Evolutionary conservation across 139 green algal species (phyloP).

Genomic region (Chlorella vulgaris): DNA sequence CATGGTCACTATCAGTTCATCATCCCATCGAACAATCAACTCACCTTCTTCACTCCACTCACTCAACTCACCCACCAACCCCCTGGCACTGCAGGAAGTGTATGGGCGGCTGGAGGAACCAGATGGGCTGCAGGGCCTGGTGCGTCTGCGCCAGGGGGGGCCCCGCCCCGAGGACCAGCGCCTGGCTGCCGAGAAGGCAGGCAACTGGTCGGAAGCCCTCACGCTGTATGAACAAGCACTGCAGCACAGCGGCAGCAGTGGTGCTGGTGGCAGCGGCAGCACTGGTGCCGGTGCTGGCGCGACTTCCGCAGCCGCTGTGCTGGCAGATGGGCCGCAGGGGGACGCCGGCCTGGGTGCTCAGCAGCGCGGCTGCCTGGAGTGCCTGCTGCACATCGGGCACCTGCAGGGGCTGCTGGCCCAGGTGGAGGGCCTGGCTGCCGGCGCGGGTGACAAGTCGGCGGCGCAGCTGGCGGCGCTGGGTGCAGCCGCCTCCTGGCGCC

Average conservation of each 20-base stretch:
- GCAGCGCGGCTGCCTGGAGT: constrained; percentile 67
- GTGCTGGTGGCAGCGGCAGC: background rate
- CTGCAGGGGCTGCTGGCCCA: constrained; percentile 76
- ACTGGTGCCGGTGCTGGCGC: background rate
- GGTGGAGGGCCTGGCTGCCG: constrained; percentile 61
- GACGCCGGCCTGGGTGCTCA: constrained; percentile 32
- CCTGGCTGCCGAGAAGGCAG: constrained; percentile 85
- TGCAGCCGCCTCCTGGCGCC: constrained; percentile 84
- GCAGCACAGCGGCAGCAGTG: constrained; percentile 10
- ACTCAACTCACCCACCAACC: too few species aligned
- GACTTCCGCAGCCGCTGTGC: background rate
- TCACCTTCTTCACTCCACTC: too few species aligned
- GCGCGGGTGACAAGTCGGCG: background rate
- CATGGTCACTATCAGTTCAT: too few species aligned
- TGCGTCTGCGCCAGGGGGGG: constrained; percentile 69
- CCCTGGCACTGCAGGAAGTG: constrained; percentile 66
- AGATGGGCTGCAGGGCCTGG: constrained; percentile 82
- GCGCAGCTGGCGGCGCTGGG: constrained; percentile 69
- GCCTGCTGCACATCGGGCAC: constrained; percentile 82
- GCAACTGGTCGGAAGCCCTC: constrained; percentile 86
- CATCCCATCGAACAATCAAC: too few species aligned
- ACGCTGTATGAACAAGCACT: constrained; percentile 83
- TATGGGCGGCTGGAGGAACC: constrained; percentile 93
- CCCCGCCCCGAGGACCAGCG: constrained; percentile 60
- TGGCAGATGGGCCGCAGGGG: background rate